Evolutionary conservation across 2,329 filamentous ascomycete genomes (phyloP).

Genomic region (Proliferodiscus dingleyae): DNA sequence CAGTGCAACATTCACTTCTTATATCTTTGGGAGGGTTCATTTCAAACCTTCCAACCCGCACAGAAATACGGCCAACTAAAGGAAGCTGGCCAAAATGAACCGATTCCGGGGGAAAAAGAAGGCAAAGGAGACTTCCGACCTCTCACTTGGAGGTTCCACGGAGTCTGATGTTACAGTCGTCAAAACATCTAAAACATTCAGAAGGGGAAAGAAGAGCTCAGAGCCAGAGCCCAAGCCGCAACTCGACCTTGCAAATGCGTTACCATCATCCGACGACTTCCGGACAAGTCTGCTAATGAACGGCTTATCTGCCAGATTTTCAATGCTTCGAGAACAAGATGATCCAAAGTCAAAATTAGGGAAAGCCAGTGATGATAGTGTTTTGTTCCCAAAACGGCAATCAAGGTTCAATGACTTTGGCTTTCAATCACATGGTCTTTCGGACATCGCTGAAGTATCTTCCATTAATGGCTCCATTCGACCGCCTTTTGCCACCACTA

Average conservation of each 20-base stretch:
- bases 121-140: constrained; percentile 51
- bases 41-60: neutral
- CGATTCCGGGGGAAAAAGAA: constrained; percentile 72
- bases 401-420: constrained; percentile 69
- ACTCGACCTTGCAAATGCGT: constrained; percentile 66
- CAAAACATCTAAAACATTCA: constrained; percentile 49
- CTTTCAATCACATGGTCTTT: constrained; percentile 47
- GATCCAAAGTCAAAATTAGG: constrained; percentile 84
- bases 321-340: constrained; percentile 93
- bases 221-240: constrained; percentile 56
- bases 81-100: constrained; percentile 55
- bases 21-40: constrained; percentile 3
- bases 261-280: constrained; percentile 85
- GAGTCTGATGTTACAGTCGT: constrained; percentile 44
- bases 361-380: constrained; percentile 93
- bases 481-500: constrained; percentile 54
- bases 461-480: constrained; percentile 64
- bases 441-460: constrained; percentile 87
- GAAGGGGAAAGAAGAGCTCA: constrained; percentile 47
- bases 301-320: constrained; percentile 89
- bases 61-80: constrained; percentile 6
- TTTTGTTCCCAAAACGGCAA: constrained; percentile 72
- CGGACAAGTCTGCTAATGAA: constrained; percentile 95
- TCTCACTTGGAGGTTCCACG: constrained; percentile 43
- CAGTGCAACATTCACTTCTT: too few relatives aligned